These are phyloP conservation scores for Lachancea dasiensis DNA, from an alignment of 805 yeast genomes.

Conservation along the genomic window DNA sequence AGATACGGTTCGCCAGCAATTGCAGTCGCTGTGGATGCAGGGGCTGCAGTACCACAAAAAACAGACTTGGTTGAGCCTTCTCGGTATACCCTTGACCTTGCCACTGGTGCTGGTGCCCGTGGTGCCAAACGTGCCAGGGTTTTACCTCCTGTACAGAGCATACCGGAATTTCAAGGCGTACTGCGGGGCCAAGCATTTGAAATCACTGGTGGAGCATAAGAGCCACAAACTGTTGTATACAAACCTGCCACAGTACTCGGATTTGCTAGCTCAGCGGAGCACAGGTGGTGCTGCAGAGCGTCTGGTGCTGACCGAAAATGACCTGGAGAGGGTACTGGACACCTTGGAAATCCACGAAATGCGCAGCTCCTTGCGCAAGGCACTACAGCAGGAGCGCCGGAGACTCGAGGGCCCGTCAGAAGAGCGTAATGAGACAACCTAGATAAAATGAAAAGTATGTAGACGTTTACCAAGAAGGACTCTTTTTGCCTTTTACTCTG, in stretches of 20 bases:
- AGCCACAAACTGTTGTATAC: slow-evolving; percentile 35
- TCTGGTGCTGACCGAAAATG: slow-evolving; percentile 11
- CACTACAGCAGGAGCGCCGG: slow-evolving; percentile 46
- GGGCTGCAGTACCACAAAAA: slow-evolving; percentile 51
- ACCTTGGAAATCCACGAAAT: slow-evolving; percentile 42
- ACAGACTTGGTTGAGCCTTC: slow-evolving; percentile 45
- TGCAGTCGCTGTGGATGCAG: slow-evolving; percentile 37
- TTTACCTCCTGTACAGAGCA: slow-evolving; percentile 71
- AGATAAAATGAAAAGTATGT: too few relatives aligned
- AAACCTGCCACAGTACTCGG: slow-evolving; percentile 30
- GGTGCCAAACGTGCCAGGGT: slow-evolving; percentile 90
- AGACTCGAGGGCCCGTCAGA: slow-evolving; percentile 2
- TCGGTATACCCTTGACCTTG: slow-evolving; percentile 67
- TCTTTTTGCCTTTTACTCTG: too few relatives aligned
- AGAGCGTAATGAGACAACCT: background rate
- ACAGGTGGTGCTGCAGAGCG: slow-evolving; percentile 1
- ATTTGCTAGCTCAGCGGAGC: slow-evolving; percentile 14
- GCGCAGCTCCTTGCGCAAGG: slow-evolving; percentile 42
- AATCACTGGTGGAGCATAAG: slow-evolving; percentile 43
- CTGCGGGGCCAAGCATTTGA: slow-evolving; percentile 65
- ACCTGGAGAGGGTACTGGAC: slow-evolving; percentile 41
- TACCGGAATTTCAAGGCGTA: slow-evolving; percentile 81
- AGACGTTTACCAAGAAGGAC: too few relatives aligned
- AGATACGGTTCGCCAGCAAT: slow-evolving; percentile 32
- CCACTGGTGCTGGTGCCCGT: slow-evolving; percentile 80